Percentiles rank a stretch among this genome's conserved stretches.
Conservation (phyloP, 2,329 filamentous ascomycete genomes). For the Monilinia fructicola region DNA sequence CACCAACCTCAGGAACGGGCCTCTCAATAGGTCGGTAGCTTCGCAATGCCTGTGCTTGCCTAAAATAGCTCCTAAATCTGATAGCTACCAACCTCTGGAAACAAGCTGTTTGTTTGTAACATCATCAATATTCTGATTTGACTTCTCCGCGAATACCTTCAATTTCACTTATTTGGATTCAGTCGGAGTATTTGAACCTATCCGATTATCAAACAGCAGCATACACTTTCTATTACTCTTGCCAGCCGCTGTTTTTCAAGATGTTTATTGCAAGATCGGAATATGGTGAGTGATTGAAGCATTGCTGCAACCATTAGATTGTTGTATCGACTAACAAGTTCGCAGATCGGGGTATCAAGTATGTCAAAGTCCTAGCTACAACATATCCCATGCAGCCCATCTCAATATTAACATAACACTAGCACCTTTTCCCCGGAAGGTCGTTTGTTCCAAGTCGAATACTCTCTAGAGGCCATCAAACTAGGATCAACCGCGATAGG, state of each 20-base stretch:
- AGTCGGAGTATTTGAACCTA: not conserved
- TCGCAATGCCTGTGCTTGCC: constrained; percentile 26
- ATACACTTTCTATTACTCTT: constrained; percentile 6
- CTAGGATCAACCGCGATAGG: constrained; percentile 97
- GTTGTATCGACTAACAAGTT: constrained; percentile 43
- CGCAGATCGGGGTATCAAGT: constrained; percentile 96
- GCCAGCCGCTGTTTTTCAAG: constrained; percentile 49
- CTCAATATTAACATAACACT: constrained; percentile 31
- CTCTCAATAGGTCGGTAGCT: constrained; percentile 12
- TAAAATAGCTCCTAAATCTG: constrained; percentile 23
- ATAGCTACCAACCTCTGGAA: constrained; percentile 22
- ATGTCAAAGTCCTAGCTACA: constrained; percentile 44
- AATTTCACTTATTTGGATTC: not conserved
- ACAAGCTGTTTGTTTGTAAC: constrained; percentile 20
- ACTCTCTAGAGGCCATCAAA: constrained; percentile 99
- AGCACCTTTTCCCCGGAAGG: constrained; percentile 99
- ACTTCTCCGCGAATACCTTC: constrained; percentile 11
- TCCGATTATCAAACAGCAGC: not conserved
- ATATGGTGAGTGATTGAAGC: constrained; percentile 72
- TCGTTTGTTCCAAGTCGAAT: constrained; percentile 99
- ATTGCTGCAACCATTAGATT: constrained; percentile 23
- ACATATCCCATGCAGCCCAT: constrained; percentile 16
- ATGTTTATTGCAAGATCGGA: constrained; percentile 99
- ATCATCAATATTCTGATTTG: constrained; percentile 20
- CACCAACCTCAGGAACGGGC: constrained; percentile 21